These are phyloP conservation scores for Wickerhamomyces hampshirensis DNA, from an alignment of 805 yeast species.

Conservation along the genomic window DNA sequence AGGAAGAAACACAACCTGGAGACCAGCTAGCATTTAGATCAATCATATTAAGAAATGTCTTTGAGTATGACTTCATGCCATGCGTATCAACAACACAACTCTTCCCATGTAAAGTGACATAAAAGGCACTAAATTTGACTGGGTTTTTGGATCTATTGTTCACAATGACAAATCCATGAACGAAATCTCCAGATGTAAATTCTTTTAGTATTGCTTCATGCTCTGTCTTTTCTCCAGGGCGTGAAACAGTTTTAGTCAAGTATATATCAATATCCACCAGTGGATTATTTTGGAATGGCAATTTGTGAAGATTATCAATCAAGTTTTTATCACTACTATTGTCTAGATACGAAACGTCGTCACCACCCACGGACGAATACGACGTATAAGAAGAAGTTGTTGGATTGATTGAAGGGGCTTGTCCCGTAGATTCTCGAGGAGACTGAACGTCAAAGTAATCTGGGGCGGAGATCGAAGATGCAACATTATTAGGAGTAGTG, in stretches of 20 bases:
- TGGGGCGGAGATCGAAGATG: neutral
- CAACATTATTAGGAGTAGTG: no score
- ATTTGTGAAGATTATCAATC: conserved; percentile 45
- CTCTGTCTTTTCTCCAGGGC: conserved; percentile 30
- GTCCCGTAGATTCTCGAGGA: neutral
- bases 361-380: neutral
- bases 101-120: conserved; percentile 42
- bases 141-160: conserved; percentile 41
- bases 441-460: neutral
- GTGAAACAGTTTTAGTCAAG: conserved; percentile 48
- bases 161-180: conserved; percentile 54
- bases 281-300: conserved; percentile 35
- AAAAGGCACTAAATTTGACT: conserved; percentile 60
- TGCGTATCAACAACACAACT: conserved; percentile 28
- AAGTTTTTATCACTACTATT: no score
- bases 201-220: conserved; percentile 40
- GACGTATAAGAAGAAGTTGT: neutral
- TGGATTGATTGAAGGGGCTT: neutral
- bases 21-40: conserved; percentile 54
- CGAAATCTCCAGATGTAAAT: conserved; percentile 62
- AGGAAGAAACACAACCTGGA: conserved; percentile 46
- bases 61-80: conserved; percentile 31
- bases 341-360: no score
- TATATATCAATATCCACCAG: conserved; percentile 40
- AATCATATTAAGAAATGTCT: conserved; percentile 54